Base-by-base conservation (phyloP, 2,329 filamentous ascomycete genomes). In the Penicillium sp. region DNA sequence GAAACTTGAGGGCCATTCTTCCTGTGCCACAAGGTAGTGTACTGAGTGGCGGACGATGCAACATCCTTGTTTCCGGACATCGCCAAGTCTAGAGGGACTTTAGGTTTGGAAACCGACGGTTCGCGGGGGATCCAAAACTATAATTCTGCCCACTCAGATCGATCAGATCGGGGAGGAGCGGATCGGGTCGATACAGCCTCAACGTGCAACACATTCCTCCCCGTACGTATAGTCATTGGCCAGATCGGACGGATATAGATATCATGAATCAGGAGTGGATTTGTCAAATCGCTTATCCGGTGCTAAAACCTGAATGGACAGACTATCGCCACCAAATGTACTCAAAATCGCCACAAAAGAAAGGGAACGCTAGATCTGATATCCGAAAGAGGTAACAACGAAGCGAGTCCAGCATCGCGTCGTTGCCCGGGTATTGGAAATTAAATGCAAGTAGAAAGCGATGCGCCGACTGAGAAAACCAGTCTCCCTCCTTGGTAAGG, bases 401-500 rank as follows among this genome's bases (percentile, higher is more conserved):
- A 27, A 20, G 37, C 37, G 49, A 33, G 22, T 47, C 44, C 46
- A 51, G 31, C 53, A 40, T 33, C 43, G 47, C 35, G 51, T 46
- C 26, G 31, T 40, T 51, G 40, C 52, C 35, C 50, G 58, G 54
- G 56, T 63, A 62, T 63, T 61, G 22, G 31, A 46, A 58, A 48
- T 45, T 33, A 57, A 55, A 59, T 54, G 49, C 54, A 56, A 26
- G 20, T 22, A 44, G 22, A 51, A 54, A 54, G 35, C 3, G 12
- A 56, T 49, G 45, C 53, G 40, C 54, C 56, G 29, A 33, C 25
- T 22, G 49, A 48, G 31, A 45, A 46, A 49, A 29, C 35, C 22
- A 40, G 23, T n/a, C 18, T 43, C n/a, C 31, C 29, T 37, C 41
- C 33, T 42, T 55, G 35, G 47, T n/a, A 15, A 41, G 26, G 15